phyloP scores from a whole-genome alignment of 768 basidiomycete genomes.

The Coprinellus micaceus region DNA sequence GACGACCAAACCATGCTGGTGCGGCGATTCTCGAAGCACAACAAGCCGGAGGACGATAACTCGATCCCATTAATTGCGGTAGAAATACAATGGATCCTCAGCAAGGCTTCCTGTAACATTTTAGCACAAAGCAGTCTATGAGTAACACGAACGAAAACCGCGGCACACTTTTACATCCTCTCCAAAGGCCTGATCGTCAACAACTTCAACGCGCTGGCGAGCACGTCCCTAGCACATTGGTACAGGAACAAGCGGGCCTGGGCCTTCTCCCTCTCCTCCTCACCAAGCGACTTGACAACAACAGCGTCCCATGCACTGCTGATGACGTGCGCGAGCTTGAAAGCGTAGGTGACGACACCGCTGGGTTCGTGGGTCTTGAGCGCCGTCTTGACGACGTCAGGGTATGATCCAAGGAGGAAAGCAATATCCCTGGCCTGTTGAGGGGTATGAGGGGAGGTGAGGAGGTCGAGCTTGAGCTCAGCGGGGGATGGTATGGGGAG shows the following conservation, averaged over 20 bases:
- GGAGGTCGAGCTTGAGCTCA: conserved; percentile 61
- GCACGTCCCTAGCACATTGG: conserved; percentile 84
- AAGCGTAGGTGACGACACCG: conserved; percentile 86
- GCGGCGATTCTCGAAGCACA: too few relatives aligned
- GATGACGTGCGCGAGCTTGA: conserved; percentile 83
- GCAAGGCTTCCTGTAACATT: too few relatives aligned
- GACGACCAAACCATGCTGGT: too few relatives aligned
- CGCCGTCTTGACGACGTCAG: conserved; percentile 85
- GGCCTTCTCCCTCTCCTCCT: conserved; percentile 72
- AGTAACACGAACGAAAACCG: too few relatives aligned
- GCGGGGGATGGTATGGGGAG: conserved; percentile 68
- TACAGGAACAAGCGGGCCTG: conserved; percentile 87
- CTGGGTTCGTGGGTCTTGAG: conserved; percentile 85
- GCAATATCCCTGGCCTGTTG: conserved; percentile 76
- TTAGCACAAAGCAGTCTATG: too few relatives aligned
- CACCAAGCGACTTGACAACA: conserved; percentile 68
- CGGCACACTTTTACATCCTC: conserved; percentile 62
- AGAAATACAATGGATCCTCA: too few relatives aligned
- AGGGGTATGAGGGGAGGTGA: conserved; percentile 45
- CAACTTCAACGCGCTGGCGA: conserved; percentile 81
- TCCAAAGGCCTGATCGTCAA: conserved; percentile 88
- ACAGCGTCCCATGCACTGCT: conserved; percentile 91
- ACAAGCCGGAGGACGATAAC: too few relatives aligned
- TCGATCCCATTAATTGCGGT: too few relatives aligned
- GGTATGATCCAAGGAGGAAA: conserved; percentile 87